A percentile compares a stretch with the other conserved stretches of the same genome.
phyloP scores from a whole-genome alignment of 176 grass and related monocot species.

The Thalia dealbata region DNA sequence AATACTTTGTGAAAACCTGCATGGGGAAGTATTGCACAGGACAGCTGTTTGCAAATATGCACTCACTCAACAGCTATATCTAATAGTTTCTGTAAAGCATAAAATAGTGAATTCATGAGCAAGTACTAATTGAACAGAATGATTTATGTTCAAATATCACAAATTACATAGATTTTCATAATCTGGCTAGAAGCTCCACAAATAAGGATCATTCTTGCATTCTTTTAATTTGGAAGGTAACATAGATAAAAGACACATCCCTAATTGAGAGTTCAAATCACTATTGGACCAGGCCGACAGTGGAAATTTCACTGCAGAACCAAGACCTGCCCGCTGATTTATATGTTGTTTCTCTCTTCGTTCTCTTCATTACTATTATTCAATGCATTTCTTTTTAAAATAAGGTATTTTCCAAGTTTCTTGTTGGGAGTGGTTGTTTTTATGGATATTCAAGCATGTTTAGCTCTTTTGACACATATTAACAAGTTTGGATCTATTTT shows the following conservation, averaged over 20 bases:
- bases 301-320: neutral
- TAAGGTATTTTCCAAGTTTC: neutral
- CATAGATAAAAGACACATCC: neutral
- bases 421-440: neutral
- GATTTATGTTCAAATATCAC: neutral
- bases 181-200: neutral
- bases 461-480: neutral
- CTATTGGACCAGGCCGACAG: neutral
- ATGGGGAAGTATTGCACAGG: neutral
- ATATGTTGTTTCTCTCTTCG: neutral
- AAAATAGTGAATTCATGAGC: too few relatives aligned
- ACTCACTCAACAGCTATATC: too few relatives aligned
- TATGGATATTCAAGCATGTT: neutral
- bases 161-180: neutral
- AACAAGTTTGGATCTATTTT: constrained; percentile 23
- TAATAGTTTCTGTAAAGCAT: too few relatives aligned
- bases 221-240: neutral
- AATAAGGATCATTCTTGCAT: neutral
- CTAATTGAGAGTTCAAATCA: neutral
- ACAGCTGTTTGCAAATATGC: too few relatives aligned
- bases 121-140: neutral
- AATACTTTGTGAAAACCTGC: neutral
- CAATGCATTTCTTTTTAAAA: too few relatives aligned
- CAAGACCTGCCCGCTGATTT: neutral
- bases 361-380: neutral